Base-by-base conservation (phyloP, 2,329 filamentous ascomycete genomes). In the Lasiodiplodia theobromae region DNA sequence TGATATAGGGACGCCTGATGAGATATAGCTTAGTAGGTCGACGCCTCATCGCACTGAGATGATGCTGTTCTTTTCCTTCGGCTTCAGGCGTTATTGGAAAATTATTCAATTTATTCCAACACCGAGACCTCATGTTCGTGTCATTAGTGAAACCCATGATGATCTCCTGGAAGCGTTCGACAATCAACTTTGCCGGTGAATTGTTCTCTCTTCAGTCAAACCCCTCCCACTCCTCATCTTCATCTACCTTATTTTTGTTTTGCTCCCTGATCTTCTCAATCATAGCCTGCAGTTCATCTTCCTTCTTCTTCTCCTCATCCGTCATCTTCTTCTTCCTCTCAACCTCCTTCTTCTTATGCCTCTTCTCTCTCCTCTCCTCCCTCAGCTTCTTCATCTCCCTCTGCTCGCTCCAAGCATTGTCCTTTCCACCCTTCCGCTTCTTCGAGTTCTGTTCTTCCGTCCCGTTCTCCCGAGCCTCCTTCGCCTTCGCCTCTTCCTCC, bases 341-440 rank as follows among this genome's bases (percentile, higher is more conserved):
- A 0, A 21, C 58, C 12, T 68, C 58, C 67, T 40, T 47, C 67
- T 65, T 74, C 12, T 75, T 68, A 54, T 74, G 72, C 63, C 77
- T 78, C 69, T 79, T 78, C 54, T 80, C 77, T 58, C 75, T 72
- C 34, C 75, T 70, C 70, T 74, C 56, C 52, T 80, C 77, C 69
- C 76, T 78, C 1, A 68, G 68, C 7, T 71, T 76, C 52, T 74
- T 74, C 56, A 73, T 69, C n/a, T 79, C 77, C 69, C 77, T 79
- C 69, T 80, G 77, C 70, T 76, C 72, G 2, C 74, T 80, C 78
- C 78, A 80, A 4, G 77, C 77, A 54, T 71, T 72, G 11, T 75
- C 74, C 38, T 74, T 74, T 3, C 72, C 71, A 44, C 74, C 72
- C 40, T 72, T 70, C 67, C 74, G 74, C 40, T 52, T 53, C 38